Conservation (phyloP, 305 asterid genomes). For the Euphrasia arctica region DNA sequence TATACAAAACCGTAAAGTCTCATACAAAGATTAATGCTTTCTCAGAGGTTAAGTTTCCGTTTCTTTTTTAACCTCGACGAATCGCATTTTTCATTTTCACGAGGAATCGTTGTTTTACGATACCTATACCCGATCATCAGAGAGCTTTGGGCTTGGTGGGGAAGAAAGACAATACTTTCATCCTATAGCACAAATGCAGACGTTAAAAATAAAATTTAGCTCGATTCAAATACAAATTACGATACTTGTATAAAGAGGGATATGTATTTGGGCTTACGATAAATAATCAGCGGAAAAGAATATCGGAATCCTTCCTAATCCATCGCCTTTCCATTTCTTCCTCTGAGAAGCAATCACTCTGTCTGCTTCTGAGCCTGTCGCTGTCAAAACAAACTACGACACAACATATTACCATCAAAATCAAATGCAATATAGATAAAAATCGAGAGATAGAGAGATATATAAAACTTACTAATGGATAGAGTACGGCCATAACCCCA, state of each 20-base stretch:
- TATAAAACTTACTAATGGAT: slow-evolving; percentile 62
- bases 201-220: slow-evolving; percentile 3
- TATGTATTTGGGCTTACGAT: slow-evolving; percentile 59
- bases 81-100: too few species aligned
- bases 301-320: slow-evolving; percentile 84
- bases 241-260: background rate
- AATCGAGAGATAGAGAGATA: slow-evolving; percentile 2
- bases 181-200: slow-evolving; percentile 29
- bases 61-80: too few species aligned
- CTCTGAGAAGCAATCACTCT: slow-evolving; percentile 61
- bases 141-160: slow-evolving; percentile 36
- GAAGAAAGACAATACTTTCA: slow-evolving; percentile 52
- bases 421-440: background rate
- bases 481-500: slow-evolving; percentile 88
- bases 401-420: slow-evolving; percentile 18
- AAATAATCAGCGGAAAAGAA: slow-evolving; percentile 66
- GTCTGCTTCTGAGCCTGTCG: slow-evolving; percentile 91
- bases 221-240: background rate
- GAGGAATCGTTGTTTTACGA: background rate
- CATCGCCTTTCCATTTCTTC: slow-evolving; percentile 72
- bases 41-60: too few species aligned
- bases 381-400: slow-evolving; percentile 81
- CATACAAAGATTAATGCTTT: too few species aligned
- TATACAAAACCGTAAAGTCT: too few species aligned
- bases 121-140: slow-evolving; percentile 26